Base-by-base conservation (phyloP, 2,329 filamentous ascomycete genomes). In the Emmonsiellopsis sp. region DNA sequence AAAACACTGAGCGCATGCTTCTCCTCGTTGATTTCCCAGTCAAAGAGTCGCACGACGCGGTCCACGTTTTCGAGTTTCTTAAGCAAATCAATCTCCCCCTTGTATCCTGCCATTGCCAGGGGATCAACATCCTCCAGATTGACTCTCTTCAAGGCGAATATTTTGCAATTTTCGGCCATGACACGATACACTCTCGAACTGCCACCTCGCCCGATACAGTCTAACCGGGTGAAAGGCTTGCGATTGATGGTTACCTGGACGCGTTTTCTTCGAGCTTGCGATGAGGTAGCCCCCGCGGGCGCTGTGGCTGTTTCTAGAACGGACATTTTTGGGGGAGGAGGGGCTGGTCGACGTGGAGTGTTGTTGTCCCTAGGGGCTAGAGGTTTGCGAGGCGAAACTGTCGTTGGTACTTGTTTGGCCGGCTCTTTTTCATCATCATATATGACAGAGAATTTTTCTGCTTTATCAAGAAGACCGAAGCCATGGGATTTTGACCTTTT, bases 161-260 rank as follows among this genome's bases (percentile, higher is more conserved):
- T 89, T 68, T 91, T 94, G 64, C 89, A 91, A 65, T 96, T 97
- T 69, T 98, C 93, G 0, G 93, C 92, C 76, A 95, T 95, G 35
- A 98, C 93, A 45, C 90, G 85, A 70, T 95, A 98, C 1, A 98
- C 93, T 65, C 94, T 91, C 49, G 87, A 91, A 61, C 89, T 96
- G 34, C 93, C 93, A 57, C 93, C 93, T 54, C 91, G 85, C 8
- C 93, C 93, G 59, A 98, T 85, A 60, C 87, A 89, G 67, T 95
- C 91, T 57, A 97, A 81, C 46, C 92, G 81, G 20, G 90, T 93
- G 66, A 95, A 98, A 37, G 84, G 81, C 66, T 94, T 94, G 56
- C 89, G 89, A 65, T 98, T 98, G 57, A 98, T 84, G 46, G 85
- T 84, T 55, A 97, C 80, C 54, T 92, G 85, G 58, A 89, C 89